These are phyloP conservation scores for Jackrogersella minutella DNA, from an alignment of 495 filamentous ascomycete genomes.

Conservation along the genomic window DNA sequence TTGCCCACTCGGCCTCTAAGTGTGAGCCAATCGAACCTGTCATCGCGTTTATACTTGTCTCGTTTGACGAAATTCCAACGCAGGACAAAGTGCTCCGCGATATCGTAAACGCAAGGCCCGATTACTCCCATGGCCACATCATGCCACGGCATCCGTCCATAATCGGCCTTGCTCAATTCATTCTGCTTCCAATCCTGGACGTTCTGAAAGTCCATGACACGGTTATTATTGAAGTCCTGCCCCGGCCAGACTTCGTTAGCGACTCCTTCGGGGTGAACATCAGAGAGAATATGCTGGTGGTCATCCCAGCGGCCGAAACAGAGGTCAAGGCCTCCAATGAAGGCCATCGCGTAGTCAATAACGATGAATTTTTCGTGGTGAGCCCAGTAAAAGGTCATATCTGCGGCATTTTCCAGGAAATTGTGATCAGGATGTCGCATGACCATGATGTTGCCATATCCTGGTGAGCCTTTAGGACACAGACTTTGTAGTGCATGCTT, in stretches of 20 bases:
- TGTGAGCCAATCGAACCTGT: constrained; percentile 80
- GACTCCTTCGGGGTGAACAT: constrained; percentile 87
- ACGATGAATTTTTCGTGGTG: constrained; percentile 98
- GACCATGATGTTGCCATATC: constrained; percentile 84
- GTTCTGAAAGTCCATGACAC: constrained; percentile 93
- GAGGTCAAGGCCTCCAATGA: constrained; percentile 93
- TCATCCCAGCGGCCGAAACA: constrained; percentile 95
- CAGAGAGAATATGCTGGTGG: constrained; percentile 83
- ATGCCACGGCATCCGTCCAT: constrained; percentile 97
- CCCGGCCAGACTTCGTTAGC: constrained; percentile 89
- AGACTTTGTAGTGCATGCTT: constrained; percentile 85
- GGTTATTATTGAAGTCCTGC: constrained; percentile 95
- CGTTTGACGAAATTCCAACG: constrained; percentile 97
- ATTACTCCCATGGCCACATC: constrained; percentile 91
- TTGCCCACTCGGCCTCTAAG: constrained; percentile 81
- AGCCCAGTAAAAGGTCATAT: constrained; percentile 99
- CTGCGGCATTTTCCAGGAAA: constrained; percentile 88
- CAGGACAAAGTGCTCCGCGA: constrained; percentile 94
- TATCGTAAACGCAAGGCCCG: constrained; percentile 90
- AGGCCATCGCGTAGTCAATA: constrained; percentile 87
- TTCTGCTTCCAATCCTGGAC: constrained; percentile 93
- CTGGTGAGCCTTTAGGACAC: constrained; percentile 79
- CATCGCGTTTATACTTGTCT: constrained; percentile 94
- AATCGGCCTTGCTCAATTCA: constrained; percentile 89
- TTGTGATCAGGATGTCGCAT: constrained; percentile 97